Percentiles rank a stretch among this genome's conserved stretches.
Conservation (phyloP, 225 moss, liverwort and hornwort genomes). For the Neckera pumila region DNA sequence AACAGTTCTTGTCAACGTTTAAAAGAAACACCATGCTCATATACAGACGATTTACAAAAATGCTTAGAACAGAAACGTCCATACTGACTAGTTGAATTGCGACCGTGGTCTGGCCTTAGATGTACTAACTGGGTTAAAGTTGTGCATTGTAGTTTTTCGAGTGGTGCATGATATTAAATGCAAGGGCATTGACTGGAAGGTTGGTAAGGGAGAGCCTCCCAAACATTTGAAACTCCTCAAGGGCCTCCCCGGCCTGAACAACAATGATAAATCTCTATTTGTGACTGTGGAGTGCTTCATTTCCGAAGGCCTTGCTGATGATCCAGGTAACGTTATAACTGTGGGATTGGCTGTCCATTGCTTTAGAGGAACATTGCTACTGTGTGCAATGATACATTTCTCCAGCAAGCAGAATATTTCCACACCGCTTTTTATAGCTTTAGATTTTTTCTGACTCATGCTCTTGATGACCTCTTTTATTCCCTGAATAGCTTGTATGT, state of each 20-base stretch:
- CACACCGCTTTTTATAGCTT: background rate
- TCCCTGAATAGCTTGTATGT: background rate
- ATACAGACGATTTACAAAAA: background rate
- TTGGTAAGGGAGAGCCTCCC: constrained; percentile 3
- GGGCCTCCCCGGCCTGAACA: constrained; percentile 28
- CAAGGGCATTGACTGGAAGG: constrained; percentile 12
- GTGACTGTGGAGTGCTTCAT: constrained; percentile 43
- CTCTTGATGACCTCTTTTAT: background rate
- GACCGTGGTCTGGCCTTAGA: background rate
- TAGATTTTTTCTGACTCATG: background rate
- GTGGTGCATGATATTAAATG: constrained; percentile 6
- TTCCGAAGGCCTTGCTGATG: constrained; percentile 28
- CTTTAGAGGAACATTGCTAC: background rate
- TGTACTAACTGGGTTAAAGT: background rate
- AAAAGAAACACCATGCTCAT: background rate
- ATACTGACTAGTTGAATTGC: background rate
- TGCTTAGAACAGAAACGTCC: background rate
- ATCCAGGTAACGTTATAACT: constrained; percentile 2
- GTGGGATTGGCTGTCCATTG: background rate
- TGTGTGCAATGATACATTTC: background rate
- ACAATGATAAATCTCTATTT: constrained; percentile 3
- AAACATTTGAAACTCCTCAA: constrained; percentile 23
- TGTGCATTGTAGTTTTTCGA: constrained; percentile 27
- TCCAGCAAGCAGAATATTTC: background rate
- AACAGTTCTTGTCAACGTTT: background rate